A percentile compares a stretch with the other conserved stretches of the same genome.
phyloP scores from a whole-genome alignment of 495 filamentous ascomycete genomes.

The Talaromyces nanjingensis region DNA sequence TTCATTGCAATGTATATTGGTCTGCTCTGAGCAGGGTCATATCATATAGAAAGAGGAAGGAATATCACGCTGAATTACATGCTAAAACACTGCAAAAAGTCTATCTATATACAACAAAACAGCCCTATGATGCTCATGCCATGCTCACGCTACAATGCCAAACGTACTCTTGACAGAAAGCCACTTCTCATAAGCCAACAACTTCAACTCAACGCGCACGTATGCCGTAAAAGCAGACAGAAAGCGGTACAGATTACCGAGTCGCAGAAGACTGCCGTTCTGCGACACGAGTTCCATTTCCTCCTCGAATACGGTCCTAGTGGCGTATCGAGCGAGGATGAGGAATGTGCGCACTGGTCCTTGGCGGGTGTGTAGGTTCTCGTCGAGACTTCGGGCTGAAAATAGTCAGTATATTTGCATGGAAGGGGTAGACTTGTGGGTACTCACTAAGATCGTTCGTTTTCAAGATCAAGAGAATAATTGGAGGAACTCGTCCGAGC shows the following conservation, averaged over 20 bases:
- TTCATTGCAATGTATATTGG: neutral
- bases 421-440: slow-evolving; percentile 1
- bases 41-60: neutral
- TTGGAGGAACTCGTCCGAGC: slow-evolving; percentile 78
- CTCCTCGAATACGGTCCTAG: slow-evolving; percentile 81
- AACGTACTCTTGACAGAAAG: slow-evolving; percentile 40
- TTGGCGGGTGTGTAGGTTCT: slow-evolving; percentile 82
- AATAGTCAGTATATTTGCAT: neutral
- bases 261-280: slow-evolving; percentile 48
- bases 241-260: slow-evolving; percentile 48
- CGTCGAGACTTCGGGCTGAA: slow-evolving; percentile 78
- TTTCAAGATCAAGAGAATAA: slow-evolving; percentile 93
- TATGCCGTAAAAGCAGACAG: slow-evolving; percentile 51
- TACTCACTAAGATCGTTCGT: slow-evolving; percentile 89
- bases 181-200: slow-evolving; percentile 53
- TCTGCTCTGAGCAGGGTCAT: neutral
- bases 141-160: slow-evolving; percentile 11
- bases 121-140: neutral
- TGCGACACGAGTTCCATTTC: slow-evolving; percentile 63
- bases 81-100: neutral
- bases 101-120: slow-evolving; percentile 1
- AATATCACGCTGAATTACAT: neutral
- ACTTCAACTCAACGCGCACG: slow-evolving; percentile 56
- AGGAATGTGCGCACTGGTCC: slow-evolving; percentile 86
- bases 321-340: slow-evolving; percentile 90